phyloP scores from a whole-genome alignment of 306 rosid genomes.

The Acacia confusa region DNA sequence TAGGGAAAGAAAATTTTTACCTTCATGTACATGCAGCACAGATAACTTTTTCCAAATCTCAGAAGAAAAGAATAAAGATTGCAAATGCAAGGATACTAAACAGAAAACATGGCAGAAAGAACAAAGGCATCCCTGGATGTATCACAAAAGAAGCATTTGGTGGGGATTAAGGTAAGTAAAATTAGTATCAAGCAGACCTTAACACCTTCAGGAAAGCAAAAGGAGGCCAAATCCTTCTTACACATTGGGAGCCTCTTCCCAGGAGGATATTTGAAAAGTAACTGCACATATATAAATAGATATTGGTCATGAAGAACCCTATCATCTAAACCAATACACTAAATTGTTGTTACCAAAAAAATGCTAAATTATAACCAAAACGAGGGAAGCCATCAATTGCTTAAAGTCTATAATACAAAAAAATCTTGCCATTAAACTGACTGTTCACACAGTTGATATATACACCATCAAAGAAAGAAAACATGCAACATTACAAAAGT shows the following conservation, averaged over 20 bases:
- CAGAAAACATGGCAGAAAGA: background rate
- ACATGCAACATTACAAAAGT: conserved; percentile 2
- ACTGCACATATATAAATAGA: conserved; percentile 45
- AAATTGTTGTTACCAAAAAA: background rate
- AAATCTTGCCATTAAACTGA: conserved; percentile 18
- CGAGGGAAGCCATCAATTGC: conserved; percentile 3
- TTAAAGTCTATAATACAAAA: background rate
- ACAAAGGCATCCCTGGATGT: background rate
- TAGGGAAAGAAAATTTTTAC: background rate
- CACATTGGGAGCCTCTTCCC: conserved; percentile 69
- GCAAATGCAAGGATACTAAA: background rate
- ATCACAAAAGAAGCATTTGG: background rate
- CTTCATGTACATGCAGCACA: background rate
- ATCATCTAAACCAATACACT: conserved; percentile 16
- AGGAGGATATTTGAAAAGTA: conserved; percentile 90
- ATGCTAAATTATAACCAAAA: conserved; percentile 10
- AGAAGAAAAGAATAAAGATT: background rate
- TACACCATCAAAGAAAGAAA: conserved; percentile 30
- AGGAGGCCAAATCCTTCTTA: conserved; percentile 71
- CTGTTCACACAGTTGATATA: conserved; percentile 6
- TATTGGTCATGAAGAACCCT: conserved; percentile 28
- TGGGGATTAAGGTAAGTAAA: background rate
- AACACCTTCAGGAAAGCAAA: conserved; percentile 89
- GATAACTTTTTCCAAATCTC: background rate
- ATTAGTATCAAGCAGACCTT: conserved; percentile 61